Conservation (phyloP, 176 grass and related monocot genomes). For the Oryza australiensis region DNA sequence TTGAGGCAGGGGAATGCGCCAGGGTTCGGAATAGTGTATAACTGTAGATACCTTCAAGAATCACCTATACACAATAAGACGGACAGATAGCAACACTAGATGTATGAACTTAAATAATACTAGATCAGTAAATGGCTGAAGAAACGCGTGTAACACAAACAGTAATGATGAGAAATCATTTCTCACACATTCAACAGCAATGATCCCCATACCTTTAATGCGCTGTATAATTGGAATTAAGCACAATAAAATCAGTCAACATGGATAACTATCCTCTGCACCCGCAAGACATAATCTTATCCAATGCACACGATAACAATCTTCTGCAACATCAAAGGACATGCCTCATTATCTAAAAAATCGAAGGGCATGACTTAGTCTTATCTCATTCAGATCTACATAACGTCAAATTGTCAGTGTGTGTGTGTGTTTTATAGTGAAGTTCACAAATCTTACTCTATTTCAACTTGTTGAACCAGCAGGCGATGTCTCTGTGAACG, state of each 20-base stretch:
- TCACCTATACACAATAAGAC: conserved; percentile 23
- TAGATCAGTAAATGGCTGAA: background rate
- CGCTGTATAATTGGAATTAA: background rate
- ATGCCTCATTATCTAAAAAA: conserved; percentile 3
- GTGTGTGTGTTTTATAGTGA: background rate
- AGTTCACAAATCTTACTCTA: conserved; percentile 7
- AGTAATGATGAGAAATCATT: conserved; percentile 12
- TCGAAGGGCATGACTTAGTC: conserved; percentile 16
- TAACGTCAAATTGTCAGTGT: conserved; percentile 19
- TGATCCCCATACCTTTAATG: background rate
- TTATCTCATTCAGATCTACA: conserved; percentile 36
- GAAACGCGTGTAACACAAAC: background rate
- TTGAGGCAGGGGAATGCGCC: background rate
- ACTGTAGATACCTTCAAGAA: background rate
- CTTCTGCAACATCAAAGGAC: conserved; percentile 15
- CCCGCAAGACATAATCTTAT: conserved; percentile 30
- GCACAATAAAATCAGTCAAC: background rate
- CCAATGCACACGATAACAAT: conserved; percentile 27
- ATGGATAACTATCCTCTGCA: conserved; percentile 29
- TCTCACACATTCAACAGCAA: background rate
- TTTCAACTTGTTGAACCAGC: conserved; percentile 4
- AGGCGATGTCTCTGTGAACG: background rate
- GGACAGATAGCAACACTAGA: background rate
- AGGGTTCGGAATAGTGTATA: background rate
- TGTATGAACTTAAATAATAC: background rate